Percentiles rank a stretch among this genome's conserved stretches.
These are phyloP conservation scores for Cicer judaicum DNA, from an alignment of 306 rosid species.

Conservation along the genomic window DNA sequence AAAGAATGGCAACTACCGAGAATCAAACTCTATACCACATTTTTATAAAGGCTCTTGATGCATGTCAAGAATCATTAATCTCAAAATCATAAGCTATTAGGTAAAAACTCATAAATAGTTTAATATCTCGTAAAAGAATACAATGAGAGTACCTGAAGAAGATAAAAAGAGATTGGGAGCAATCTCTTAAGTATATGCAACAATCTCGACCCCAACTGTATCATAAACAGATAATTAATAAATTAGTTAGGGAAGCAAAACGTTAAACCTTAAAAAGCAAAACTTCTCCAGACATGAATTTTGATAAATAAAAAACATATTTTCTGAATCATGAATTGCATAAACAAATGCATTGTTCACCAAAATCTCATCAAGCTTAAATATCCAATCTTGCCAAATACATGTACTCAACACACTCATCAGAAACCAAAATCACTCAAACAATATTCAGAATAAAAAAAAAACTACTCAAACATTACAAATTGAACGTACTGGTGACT, in stretches of 20 bases:
- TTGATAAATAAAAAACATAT: background rate
- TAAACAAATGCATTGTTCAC: background rate
- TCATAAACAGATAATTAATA: conserved; percentile 45
- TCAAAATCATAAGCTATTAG: conserved; percentile 26
- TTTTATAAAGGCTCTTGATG: background rate
- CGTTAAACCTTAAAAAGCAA: conserved; percentile 5
- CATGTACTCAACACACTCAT: background rate
- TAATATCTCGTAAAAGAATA: background rate
- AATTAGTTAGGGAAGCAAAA: conserved; percentile 33
- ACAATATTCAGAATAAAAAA: background rate
- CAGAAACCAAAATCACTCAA: background rate
- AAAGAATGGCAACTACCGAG: conserved; percentile 1
- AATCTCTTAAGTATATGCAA: conserved; percentile 92
- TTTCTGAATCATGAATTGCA: background rate
- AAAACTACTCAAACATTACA: background rate
- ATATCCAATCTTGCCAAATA: background rate
- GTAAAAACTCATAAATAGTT: conserved; percentile 12
- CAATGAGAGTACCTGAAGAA: conserved; percentile 75
- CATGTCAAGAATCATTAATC: conserved; percentile 22
- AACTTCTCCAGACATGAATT: background rate
- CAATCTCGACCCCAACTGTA: conserved; percentile 88
- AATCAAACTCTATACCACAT: background rate
- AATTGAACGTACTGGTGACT: background rate
- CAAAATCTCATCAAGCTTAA: conserved; percentile 14
- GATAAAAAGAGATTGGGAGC: conserved; percentile 93